Percentiles rank a stretch among this genome's conserved stretches.
Evolutionary conservation across 768 basidiomycete genomes (phyloP).

Genomic region (Steccherinum ochraceum): DNA sequence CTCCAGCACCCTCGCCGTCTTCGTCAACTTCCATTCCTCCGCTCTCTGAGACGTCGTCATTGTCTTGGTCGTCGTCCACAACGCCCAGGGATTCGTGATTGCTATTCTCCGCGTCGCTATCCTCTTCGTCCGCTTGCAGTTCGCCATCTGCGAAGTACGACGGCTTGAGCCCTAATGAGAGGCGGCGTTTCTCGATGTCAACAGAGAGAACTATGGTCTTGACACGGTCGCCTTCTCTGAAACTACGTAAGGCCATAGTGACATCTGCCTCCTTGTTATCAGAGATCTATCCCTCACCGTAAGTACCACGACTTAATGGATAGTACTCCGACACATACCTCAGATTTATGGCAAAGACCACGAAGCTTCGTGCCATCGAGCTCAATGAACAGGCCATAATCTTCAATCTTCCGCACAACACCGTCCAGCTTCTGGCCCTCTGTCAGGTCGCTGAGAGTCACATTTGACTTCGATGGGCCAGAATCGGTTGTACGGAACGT

Average conservation of each 20-base stretch:
- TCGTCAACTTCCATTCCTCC: slow-evolving; percentile 8
- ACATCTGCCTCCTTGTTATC: slow-evolving; percentile 84
- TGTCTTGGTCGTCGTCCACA: slow-evolving; percentile 16
- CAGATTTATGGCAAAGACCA: slow-evolving; percentile 91
- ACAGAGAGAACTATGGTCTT: slow-evolving; percentile 71
- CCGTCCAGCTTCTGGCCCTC: slow-evolving; percentile 81
- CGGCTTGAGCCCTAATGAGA: slow-evolving; percentile 80
- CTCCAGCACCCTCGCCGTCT: slow-evolving; percentile 19
- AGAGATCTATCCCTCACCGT: slow-evolving; percentile 52
- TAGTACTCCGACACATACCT: slow-evolving; percentile 42
- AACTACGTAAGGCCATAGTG: slow-evolving; percentile 66
- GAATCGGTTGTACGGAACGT: slow-evolving; percentile 70
- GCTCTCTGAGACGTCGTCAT: no score
- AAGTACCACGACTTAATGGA: neutral
- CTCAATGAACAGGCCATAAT: slow-evolving; percentile 89
- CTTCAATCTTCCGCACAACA: slow-evolving; percentile 73
- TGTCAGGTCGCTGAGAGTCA: slow-evolving; percentile 50
- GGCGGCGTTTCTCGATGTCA: slow-evolving; percentile 71
- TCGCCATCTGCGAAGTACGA: slow-evolving; percentile 77
- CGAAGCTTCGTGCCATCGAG: slow-evolving; percentile 79
- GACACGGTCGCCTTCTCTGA: slow-evolving; percentile 83
- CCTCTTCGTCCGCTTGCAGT: slow-evolving; percentile 32
- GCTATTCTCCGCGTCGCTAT: slow-evolving; percentile 22
- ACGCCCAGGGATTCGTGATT: slow-evolving; percentile 25
- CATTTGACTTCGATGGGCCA: slow-evolving; percentile 22